phyloP scores from a whole-genome alignment of 129 eudicot genomes.

The Flaveria brownii region DNA sequence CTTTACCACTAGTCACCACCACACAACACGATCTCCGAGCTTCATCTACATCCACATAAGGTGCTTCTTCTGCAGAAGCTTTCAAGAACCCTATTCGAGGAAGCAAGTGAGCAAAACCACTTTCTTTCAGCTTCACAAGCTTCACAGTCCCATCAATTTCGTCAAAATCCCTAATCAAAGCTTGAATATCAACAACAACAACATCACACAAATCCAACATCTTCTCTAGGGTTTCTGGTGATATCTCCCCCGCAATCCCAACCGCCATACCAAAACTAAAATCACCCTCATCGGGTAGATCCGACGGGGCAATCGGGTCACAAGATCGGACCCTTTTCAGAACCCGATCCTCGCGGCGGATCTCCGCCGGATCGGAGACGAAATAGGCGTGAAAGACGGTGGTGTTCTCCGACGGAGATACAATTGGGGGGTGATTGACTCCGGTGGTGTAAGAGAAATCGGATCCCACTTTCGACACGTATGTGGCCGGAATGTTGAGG shows the following conservation, averaged over 20 bases:
- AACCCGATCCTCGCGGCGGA: constrained; percentile 57
- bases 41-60: constrained; percentile 65
- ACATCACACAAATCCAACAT: constrained; percentile 64
- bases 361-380: constrained; percentile 42
- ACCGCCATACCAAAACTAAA: constrained; percentile 81
- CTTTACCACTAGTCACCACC: constrained; percentile 82
- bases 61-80: constrained; percentile 84
- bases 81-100: constrained; percentile 66
- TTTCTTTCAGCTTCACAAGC: constrained; percentile 50
- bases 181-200: constrained; percentile 80
- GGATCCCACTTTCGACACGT: constrained; percentile 70
- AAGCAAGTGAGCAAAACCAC: constrained; percentile 53
- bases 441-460: constrained; percentile 52
- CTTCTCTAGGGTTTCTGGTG: constrained; percentile 68
- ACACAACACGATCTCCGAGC: constrained; percentile 60
- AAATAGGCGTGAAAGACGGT: constrained; percentile 82
- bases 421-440: constrained; percentile 48
- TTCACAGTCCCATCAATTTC: constrained; percentile 69
- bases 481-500: constrained; percentile 43
- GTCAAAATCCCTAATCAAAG: constrained; percentile 70
- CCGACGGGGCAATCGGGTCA: constrained; percentile 56
- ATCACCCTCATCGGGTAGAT: constrained; percentile 43
- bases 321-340: constrained; percentile 61
- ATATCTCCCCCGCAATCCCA: constrained; percentile 80
- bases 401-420: constrained; percentile 38